Percentiles rank a stretch among this genome's conserved stretches.
These are phyloP conservation scores for Zychaea mexicana DNA, from an alignment of 371 early-diverging fungal species.

Conservation along the genomic window DNA sequence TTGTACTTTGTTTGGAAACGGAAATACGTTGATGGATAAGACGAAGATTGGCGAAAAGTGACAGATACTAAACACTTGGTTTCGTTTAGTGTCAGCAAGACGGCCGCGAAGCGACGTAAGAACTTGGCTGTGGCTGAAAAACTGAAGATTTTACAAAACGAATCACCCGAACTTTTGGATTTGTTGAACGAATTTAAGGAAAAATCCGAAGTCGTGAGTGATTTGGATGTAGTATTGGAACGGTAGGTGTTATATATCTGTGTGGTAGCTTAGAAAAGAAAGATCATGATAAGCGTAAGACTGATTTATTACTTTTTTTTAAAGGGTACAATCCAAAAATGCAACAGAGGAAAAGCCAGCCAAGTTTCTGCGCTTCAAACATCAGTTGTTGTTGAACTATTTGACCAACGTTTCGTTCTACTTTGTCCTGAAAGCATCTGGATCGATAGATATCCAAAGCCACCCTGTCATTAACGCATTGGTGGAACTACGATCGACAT, in stretches of 20 bases:
- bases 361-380: slow-evolving; percentile 56
- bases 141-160: slow-evolving; percentile 71
- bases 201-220: slow-evolving; percentile 44
- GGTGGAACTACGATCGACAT: slow-evolving; percentile 68
- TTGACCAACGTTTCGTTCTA: slow-evolving; percentile 91
- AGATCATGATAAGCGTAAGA: neutral
- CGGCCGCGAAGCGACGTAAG: slow-evolving; percentile 32
- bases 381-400: slow-evolving; percentile 68
- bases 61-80: too few relatives aligned
- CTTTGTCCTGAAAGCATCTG: slow-evolving; percentile 76
- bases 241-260: slow-evolving; percentile 28
- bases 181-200: slow-evolving; percentile 76
- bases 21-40: neutral
- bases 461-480: slow-evolving; percentile 88
- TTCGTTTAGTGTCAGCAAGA: slow-evolving; percentile 16
- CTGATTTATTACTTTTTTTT: neutral
- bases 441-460: slow-evolving; percentile 56
- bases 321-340: slow-evolving; percentile 18
- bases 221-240: slow-evolving; percentile 34
- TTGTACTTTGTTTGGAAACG: too few relatives aligned
- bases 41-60: too few relatives aligned
- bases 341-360: slow-evolving; percentile 21
- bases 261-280: neutral
- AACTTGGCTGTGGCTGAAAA: slow-evolving; percentile 71
- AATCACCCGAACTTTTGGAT: slow-evolving; percentile 84